These are phyloP conservation scores for Leccinum disarticulatum DNA, from an alignment of 768 basidiomycete genomes.

Conservation along the genomic window DNA sequence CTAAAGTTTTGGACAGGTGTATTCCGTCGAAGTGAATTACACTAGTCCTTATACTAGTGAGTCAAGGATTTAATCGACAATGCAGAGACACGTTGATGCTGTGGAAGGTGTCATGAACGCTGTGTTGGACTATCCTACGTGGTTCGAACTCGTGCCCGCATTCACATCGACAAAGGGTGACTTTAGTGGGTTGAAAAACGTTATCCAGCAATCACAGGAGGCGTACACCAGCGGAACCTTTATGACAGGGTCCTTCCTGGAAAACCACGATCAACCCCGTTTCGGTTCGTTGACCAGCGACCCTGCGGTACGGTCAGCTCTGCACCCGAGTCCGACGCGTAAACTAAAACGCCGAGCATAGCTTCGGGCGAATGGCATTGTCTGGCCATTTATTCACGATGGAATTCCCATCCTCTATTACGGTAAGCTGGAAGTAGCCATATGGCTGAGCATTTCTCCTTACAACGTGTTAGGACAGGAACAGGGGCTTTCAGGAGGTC, in stretches of 20 bases:
- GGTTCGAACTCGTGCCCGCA: constrained; percentile 42
- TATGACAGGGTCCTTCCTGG: constrained; percentile 48
- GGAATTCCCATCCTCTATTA: constrained; percentile 54
- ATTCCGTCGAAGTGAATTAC: constrained; percentile 41
- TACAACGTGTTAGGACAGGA: constrained; percentile 40
- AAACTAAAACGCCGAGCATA: constrained; percentile 14
- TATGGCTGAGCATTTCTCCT: not conserved
- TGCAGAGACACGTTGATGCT: not conserved
- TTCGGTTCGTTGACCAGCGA: constrained; percentile 45
- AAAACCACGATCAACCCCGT: constrained; percentile 56
- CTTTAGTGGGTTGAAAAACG: constrained; percentile 31
- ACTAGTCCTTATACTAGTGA: constrained; percentile 42
- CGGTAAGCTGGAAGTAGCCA: constrained; percentile 25
- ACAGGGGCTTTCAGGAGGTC: constrained; percentile 46
- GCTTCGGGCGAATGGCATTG: constrained; percentile 47
- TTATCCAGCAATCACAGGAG: constrained; percentile 33
- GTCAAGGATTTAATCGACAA: constrained; percentile 8
- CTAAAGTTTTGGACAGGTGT: constrained; percentile 33
- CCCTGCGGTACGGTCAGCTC: constrained; percentile 33
- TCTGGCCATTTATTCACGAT: constrained; percentile 50
- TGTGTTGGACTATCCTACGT: constrained; percentile 51
- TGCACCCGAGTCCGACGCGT: no score
- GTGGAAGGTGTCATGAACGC: constrained; percentile 41
- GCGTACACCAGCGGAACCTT: constrained; percentile 41
- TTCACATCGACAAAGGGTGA: constrained; percentile 38